Evolutionary conservation across 192 early-diverging fungal genomes (phyloP), one percentile per base, ranked within the genome.

Genomic region (Oehlia diaphana): DNA sequence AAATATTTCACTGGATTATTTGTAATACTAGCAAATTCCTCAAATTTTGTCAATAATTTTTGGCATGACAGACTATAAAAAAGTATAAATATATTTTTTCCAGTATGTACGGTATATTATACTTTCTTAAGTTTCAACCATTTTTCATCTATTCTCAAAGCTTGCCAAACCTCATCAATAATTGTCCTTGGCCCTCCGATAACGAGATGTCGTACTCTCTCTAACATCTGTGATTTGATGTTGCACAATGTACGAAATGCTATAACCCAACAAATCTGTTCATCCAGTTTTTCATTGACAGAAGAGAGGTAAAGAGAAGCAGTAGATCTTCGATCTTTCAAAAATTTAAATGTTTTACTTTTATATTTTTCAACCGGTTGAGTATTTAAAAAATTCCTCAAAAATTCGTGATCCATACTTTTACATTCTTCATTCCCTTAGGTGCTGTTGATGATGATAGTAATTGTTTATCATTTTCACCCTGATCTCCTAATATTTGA

Each of bases 181-280:
- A 76, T 9, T 4, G 19, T 2, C 42, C 74, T 76, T 10, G 74
- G 37, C 39, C 74, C 74, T n/a, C 74, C 74, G 3, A 64, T 8
- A 5, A 39, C 39, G 16, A 19, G 10, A 16, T 6, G 21, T 31
- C 33, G 39, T 42, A n/a, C n/a, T n/a, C n/a, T 26, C 26, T 76
- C 74, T 26, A 76, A 13, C 62, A 76, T 65, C 14, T 10, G 37
- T 28, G 76, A 44, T 69, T 79, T 79, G 16, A 79, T 58, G 21
- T 71, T 71, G 35, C 77, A 72, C 23, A 79, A 42, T 0, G 19
- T 63, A 13, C 77, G 47, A 44, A 79, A 71, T 23, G 77, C 77
- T 6, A 79, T 26, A 21, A 12, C 62, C 77, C 68, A 79, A 12
- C 68, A 70, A 39, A 28, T 33, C 28, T 58, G 14, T 42, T n/a